phyloP scores from a whole-genome alignment of 2,329 filamentous ascomycete species.

The Biscogniauxia marginata region DNA sequence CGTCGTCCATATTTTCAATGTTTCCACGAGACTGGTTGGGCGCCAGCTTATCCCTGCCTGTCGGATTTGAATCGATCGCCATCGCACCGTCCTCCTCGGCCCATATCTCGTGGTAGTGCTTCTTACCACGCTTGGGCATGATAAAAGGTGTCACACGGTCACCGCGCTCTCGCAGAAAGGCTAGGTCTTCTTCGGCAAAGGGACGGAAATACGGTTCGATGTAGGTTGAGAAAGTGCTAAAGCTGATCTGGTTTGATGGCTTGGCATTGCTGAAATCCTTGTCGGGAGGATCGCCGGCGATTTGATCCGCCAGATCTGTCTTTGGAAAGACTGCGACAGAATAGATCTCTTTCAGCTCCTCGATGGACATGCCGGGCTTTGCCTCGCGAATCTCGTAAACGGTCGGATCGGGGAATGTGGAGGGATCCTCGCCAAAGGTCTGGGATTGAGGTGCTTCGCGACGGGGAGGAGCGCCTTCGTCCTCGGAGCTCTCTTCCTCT shows the following conservation, averaged over 20 bases:
- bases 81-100: slow-evolving; percentile 87
- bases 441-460: slow-evolving; percentile 73
- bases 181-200: slow-evolving; percentile 89
- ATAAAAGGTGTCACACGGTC: slow-evolving; percentile 82
- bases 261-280: slow-evolving; percentile 95
- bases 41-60: slow-evolving; percentile 64
- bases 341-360: slow-evolving; percentile 85
- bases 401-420: slow-evolving; percentile 87
- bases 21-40: slow-evolving; percentile 80
- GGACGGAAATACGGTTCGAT: slow-evolving; percentile 88
- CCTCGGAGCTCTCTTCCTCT: slow-evolving; percentile 46
- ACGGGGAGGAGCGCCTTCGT: slow-evolving; percentile 60
- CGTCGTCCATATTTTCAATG: slow-evolving; percentile 84
- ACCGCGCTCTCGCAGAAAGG: slow-evolving; percentile 85
- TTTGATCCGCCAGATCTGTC: slow-evolving; percentile 77
- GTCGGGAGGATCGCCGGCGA: slow-evolving; percentile 86
- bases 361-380: slow-evolving; percentile 71
- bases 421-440: slow-evolving; percentile 89
- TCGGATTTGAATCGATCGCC: slow-evolving; percentile 65
- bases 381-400: slow-evolving; percentile 87
- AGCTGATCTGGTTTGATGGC: slow-evolving; percentile 89
- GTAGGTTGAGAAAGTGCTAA: slow-evolving; percentile 88
- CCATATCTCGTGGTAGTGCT: slow-evolving; percentile 88
- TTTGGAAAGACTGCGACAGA: slow-evolving; percentile 82
- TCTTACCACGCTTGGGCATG: slow-evolving; percentile 80